These are phyloP conservation scores for Lactarius hengduanensis DNA, from an alignment of 768 basidiomycete genomes.

Conservation along the genomic window DNA sequence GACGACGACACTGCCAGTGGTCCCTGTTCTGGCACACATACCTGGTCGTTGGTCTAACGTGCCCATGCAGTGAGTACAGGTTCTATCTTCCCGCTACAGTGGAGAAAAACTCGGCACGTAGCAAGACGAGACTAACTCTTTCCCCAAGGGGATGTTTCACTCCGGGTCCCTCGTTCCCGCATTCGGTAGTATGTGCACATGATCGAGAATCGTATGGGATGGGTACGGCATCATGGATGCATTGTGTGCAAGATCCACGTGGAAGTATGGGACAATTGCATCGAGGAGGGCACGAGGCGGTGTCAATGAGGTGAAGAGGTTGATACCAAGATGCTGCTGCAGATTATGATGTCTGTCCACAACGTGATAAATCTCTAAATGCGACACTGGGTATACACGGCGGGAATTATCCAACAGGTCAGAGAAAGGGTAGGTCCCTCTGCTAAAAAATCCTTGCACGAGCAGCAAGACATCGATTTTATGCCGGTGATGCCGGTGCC, in stretches of 20 bases:
- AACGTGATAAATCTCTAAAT: too few relatives aligned
- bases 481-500: background rate
- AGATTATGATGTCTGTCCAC: background rate
- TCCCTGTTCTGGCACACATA: too few relatives aligned
- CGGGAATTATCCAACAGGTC: too few relatives aligned
- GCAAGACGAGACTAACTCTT: constrained; percentile 62
- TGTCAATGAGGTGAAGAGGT: too few relatives aligned
- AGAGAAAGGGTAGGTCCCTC: too few relatives aligned
- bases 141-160: constrained; percentile 48
- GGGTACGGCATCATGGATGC: too few relatives aligned
- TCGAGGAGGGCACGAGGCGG: background rate
- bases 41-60: too few relatives aligned
- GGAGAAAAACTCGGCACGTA: constrained; percentile 55
- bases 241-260: too few relatives aligned
- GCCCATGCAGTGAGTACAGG: background rate
- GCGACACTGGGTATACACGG: too few relatives aligned
- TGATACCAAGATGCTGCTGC: too few relatives aligned
- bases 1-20: background rate
- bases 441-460: background rate
- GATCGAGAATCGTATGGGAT: too few relatives aligned
- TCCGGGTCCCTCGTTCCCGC: constrained; percentile 17
- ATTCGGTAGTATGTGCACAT: too few relatives aligned
- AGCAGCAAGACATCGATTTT: background rate
- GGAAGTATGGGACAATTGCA: constrained; percentile 34
- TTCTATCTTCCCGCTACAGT: constrained; percentile 37